phyloP scores from a whole-genome alignment of 257 asterid species.

The Solanum raphanifolium region DNA sequence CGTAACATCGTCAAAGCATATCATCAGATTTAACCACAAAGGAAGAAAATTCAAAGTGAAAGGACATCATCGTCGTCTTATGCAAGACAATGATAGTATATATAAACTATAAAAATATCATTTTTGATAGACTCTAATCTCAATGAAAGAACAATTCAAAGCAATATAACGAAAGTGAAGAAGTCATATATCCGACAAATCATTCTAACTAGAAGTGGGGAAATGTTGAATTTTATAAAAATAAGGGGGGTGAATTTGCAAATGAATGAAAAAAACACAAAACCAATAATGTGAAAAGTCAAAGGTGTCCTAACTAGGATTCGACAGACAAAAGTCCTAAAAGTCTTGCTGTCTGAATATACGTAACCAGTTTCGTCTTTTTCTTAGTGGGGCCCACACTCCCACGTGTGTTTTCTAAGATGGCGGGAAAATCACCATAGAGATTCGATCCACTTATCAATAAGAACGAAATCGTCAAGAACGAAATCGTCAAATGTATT shows the following conservation, averaged over 20 bases:
- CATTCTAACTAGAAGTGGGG: neutral
- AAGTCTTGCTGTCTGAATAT: neutral
- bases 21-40: too few relatives aligned
- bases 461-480: too few relatives aligned
- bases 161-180: neutral
- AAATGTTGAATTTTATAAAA: too few relatives aligned
- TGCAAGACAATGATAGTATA: too few relatives aligned
- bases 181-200: neutral
- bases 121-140: neutral
- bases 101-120: fast-evolving
- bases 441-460: neutral
- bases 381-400: neutral
- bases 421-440: neutral
- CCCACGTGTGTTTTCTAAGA: neutral
- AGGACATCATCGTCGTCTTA: too few relatives aligned
- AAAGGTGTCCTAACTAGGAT: conserved; percentile 19
- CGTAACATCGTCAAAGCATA: too few relatives aligned
- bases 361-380: conserved; percentile 15
- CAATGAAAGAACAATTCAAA: neutral
- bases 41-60: too few relatives aligned
- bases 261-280: neutral
- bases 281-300: neutral
- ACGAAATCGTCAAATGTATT: too few relatives aligned
- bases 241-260: neutral
- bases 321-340: conserved; percentile 5